Evolutionary conservation across 768 basidiomycete genomes (phyloP).

Genomic region (Trametopsis cervina): DNA sequence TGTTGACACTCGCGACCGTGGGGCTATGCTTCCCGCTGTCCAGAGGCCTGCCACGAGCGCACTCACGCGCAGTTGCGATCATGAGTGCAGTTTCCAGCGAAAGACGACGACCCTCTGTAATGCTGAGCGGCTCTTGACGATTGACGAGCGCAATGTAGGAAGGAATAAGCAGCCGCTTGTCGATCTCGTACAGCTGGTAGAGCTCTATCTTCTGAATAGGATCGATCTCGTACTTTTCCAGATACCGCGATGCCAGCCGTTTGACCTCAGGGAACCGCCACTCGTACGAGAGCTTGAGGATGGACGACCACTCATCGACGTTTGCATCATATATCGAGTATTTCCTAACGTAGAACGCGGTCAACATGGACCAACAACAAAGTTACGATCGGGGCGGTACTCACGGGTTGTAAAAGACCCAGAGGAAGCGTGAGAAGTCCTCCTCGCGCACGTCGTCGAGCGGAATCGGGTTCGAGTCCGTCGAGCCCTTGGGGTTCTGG

Average conservation of each 20-base stretch:
- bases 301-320: constrained; percentile 44
- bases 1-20: constrained; percentile 19
- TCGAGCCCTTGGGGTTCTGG: constrained; percentile 21
- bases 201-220: constrained; percentile 48
- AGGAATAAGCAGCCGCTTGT: constrained; percentile 39
- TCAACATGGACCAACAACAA: not conserved
- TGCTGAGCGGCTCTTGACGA: constrained; percentile 42
- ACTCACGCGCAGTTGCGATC: constrained; percentile 49
- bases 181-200: constrained; percentile 48
- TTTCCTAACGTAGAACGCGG: constrained; percentile 28
- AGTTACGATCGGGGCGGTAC: constrained; percentile 3
- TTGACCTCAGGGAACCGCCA: constrained; percentile 52
- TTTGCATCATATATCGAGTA: constrained; percentile 50
- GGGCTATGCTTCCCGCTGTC: constrained; percentile 24
- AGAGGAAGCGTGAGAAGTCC: constrained; percentile 26
- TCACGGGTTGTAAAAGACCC: constrained; percentile 29
- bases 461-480: constrained; percentile 24
- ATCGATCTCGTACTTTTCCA: constrained; percentile 36
- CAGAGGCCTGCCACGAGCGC: constrained; percentile 28
- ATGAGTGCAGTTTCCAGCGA: constrained; percentile 48
- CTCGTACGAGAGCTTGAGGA: constrained; percentile 44
- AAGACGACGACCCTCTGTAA: constrained; percentile 49
- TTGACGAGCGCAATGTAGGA: constrained; percentile 46
- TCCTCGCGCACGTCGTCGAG: constrained; percentile 20
- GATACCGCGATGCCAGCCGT: constrained; percentile 45